Conservation (phyloP, 148 eudicot species). For the Dysphania ambrosioides region DNA sequence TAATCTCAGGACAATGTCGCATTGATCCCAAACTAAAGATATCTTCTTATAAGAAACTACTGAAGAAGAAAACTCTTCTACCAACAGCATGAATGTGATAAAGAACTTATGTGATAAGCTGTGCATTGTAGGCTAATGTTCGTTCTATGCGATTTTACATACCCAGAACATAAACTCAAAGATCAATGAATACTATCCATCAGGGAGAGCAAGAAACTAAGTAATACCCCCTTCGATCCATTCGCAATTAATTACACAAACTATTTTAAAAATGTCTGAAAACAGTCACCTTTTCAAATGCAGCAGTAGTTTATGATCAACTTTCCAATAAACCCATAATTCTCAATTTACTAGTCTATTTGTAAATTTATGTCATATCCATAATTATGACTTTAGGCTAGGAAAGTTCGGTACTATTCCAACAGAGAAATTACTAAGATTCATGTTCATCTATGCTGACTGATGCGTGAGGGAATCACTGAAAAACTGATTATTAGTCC, state of each 20-base stretch:
- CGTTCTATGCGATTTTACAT: too few species aligned
- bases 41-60: background rate
- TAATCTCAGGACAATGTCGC: constrained; percentile 20
- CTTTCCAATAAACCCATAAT: too few species aligned
- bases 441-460: background rate
- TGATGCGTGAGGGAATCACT: background rate
- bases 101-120: too few species aligned
- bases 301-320: too few species aligned
- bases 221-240: too few species aligned
- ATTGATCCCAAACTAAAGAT: constrained; percentile 6
- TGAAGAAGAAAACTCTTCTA: background rate
- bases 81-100: background rate
- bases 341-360: too few species aligned
- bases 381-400: too few species aligned
- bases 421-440: background rate
- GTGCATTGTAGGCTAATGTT: background rate
- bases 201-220: background rate
- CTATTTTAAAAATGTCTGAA: too few species aligned
- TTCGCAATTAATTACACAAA: background rate
- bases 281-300: too few species aligned
- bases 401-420: too few species aligned
- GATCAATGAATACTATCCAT: background rate
- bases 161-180: background rate
- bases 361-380: too few species aligned
- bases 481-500: background rate